These are phyloP conservation scores for Nicotiana attenuata DNA, from an alignment of 257 asterid genomes.

Conservation along the genomic window DNA sequence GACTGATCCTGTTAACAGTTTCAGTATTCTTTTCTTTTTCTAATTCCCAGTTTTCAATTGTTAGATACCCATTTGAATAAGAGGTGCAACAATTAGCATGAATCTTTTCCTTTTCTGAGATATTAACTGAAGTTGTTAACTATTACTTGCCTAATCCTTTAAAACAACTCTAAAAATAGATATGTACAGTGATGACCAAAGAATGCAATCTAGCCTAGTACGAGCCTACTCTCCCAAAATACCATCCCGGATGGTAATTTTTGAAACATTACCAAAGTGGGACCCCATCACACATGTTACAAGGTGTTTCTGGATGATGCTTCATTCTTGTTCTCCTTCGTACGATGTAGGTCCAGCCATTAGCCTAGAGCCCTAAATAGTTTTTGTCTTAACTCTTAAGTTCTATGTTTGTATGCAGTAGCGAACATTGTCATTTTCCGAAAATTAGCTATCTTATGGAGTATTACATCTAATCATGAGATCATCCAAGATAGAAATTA, in stretches of 20 bases:
- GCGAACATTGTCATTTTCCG: neutral
- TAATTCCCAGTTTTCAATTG: neutral
- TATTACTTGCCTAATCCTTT: neutral
- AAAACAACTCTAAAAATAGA: neutral
- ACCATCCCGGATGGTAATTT: neutral
- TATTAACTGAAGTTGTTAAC: neutral
- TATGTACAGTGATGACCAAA: neutral
- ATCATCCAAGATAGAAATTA: neutral
- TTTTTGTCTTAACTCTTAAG: neutral
- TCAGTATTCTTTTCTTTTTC: neutral
- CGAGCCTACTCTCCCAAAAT: neutral
- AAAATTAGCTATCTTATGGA: neutral
- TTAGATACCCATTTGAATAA: slow-evolving; percentile 1
- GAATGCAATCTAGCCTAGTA: neutral
- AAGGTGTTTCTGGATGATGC: neutral
- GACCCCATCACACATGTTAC: neutral
- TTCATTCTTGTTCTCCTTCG: neutral
- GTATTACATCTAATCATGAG: neutral
- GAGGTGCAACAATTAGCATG: neutral
- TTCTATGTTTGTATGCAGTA: neutral
- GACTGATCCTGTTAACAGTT: neutral
- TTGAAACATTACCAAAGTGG: neutral
- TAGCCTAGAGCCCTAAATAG: neutral
- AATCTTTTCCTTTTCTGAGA: neutral
- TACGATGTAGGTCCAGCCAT: neutral